A percentile compares a stretch with the other conserved stretches of the same genome.
These are phyloP conservation scores for Helianthus annuus DNA, from an alignment of 129 eudicot genomes.

Conservation along the genomic window DNA sequence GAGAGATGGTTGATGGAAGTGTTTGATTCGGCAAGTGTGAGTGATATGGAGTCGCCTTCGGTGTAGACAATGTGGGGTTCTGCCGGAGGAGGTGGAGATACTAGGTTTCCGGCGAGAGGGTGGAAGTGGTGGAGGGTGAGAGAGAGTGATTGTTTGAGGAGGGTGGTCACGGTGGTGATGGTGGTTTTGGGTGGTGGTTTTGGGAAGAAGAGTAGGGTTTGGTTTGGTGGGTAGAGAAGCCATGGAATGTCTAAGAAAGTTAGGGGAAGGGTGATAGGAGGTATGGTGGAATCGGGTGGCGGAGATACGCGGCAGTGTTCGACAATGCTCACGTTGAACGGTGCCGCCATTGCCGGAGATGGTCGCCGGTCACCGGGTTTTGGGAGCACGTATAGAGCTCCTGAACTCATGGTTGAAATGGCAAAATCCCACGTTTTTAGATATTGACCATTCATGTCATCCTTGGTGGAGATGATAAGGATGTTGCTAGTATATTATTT, in stretches of 20 bases:
- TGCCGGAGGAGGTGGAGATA: slow-evolving; percentile 26
- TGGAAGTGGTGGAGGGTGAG: slow-evolving; percentile 55
- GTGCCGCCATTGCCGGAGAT: slow-evolving; percentile 5
- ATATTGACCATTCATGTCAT: too few relatives aligned
- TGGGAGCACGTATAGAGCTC: too few relatives aligned
- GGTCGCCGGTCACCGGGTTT: neutral
- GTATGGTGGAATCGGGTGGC: slow-evolving; percentile 33
- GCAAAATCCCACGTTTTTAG: too few relatives aligned
- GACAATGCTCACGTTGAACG: slow-evolving; percentile 10
- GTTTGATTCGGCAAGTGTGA: slow-evolving; percentile 40
- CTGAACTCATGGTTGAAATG: too few relatives aligned
- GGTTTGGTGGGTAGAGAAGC: slow-evolving; percentile 48
- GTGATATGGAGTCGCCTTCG: slow-evolving; percentile 28
- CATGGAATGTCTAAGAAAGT: slow-evolving; percentile 59
- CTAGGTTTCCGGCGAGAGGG: slow-evolving; percentile 50
- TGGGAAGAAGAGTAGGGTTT: slow-evolving; percentile 50
- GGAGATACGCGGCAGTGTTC: slow-evolving; percentile 46
- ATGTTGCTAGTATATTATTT: too few relatives aligned
- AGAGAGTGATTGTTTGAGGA: slow-evolving; percentile 60
- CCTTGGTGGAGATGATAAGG: too few relatives aligned
- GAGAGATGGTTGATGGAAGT: slow-evolving; percentile 24
- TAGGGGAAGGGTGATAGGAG: slow-evolving; percentile 45
- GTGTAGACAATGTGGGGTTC: slow-evolving; percentile 34
- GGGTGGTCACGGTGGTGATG: slow-evolving; percentile 33
- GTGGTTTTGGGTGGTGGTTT: slow-evolving; percentile 30